phyloP scores from a whole-genome alignment of 495 filamentous ascomycete genomes.

The Friedmanniomyces endolithicus region DNA sequence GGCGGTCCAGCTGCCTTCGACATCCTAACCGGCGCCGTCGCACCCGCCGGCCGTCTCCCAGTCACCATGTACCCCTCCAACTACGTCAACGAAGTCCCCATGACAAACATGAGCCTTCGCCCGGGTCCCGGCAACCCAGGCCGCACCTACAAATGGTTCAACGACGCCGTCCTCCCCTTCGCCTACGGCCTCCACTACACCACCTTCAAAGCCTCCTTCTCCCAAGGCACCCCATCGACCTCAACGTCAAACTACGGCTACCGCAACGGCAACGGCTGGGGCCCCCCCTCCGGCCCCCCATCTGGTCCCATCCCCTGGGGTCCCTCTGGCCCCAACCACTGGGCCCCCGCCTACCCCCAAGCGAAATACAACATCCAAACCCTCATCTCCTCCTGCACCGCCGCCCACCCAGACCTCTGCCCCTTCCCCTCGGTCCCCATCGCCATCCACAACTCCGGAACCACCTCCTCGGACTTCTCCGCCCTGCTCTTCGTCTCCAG shows the following conservation, averaged over 20 bases:
- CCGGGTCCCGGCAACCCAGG: constrained; percentile 35
- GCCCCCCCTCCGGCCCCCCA: too few species aligned
- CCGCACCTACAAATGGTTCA: constrained; percentile 53
- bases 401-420: constrained; percentile 22
- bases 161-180: constrained; percentile 38
- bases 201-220: constrained; percentile 32
- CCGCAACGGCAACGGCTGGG: constrained; percentile 22
- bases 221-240: constrained; percentile 1
- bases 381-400: not conserved
- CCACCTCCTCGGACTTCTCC: constrained; percentile 45
- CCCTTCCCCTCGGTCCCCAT: constrained; percentile 35
- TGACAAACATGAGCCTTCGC: constrained; percentile 45
- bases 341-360: not conserved
- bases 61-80: constrained; percentile 46
- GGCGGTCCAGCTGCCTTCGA: constrained; percentile 45
- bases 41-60: constrained; percentile 46
- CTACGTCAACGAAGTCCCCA: constrained; percentile 42
- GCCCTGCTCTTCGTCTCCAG: constrained; percentile 45
- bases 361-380: constrained; percentile 20
- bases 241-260: constrained; percentile 9
- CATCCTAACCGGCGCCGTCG: constrained; percentile 40
- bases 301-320: too few species aligned
- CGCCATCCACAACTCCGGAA: constrained; percentile 42
- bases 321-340: constrained; percentile 20
- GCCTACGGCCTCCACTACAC: constrained; percentile 46